Percentiles rank a stretch among this genome's conserved stretches.
phyloP scores from a whole-genome alignment of 1,284 basidiomycete species.

The Mycena citricolor region DNA sequence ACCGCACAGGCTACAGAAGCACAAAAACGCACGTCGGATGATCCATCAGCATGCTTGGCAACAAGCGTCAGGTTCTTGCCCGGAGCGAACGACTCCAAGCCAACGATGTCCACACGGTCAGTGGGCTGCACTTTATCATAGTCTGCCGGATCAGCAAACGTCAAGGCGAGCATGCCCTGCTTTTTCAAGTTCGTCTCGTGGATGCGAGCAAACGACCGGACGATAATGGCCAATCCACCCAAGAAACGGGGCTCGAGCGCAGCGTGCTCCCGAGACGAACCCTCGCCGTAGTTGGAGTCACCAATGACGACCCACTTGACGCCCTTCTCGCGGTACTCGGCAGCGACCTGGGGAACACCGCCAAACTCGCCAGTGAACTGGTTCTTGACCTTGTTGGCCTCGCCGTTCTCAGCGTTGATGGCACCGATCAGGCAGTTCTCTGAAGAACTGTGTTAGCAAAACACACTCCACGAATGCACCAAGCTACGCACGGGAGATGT shows the following conservation, averaged over 20 bases:
- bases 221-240: conserved; percentile 94
- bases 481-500: conserved; percentile 82
- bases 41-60: conserved; percentile 82
- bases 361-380: conserved; percentile 86
- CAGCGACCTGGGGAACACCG: conserved; percentile 82
- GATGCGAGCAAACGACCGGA: conserved; percentile 94
- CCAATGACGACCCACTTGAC: conserved; percentile 96
- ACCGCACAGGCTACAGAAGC: conserved; percentile 28
- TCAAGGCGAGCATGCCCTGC: conserved; percentile 93
- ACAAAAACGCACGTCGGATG: conserved; percentile 56
- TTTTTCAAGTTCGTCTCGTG: conserved; percentile 99
- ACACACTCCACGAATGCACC: neutral
- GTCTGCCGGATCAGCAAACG: conserved; percentile 85
- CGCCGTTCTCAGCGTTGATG: conserved; percentile 92
- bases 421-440: conserved; percentile 98
- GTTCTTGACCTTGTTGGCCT: conserved; percentile 97
- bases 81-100: conserved; percentile 80
- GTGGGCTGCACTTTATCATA: conserved; percentile 86
- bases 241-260: conserved; percentile 97
- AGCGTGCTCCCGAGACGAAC: conserved; percentile 97
- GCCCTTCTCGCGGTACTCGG: conserved; percentile 85
- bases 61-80: conserved; percentile 85
- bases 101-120: conserved; percentile 84
- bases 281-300: conserved; percentile 98
- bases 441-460: conserved; percentile 30